phyloP scores from a whole-genome alignment of 2,329 filamentous ascomycete species.

The Chaetomium olivaceum region DNA sequence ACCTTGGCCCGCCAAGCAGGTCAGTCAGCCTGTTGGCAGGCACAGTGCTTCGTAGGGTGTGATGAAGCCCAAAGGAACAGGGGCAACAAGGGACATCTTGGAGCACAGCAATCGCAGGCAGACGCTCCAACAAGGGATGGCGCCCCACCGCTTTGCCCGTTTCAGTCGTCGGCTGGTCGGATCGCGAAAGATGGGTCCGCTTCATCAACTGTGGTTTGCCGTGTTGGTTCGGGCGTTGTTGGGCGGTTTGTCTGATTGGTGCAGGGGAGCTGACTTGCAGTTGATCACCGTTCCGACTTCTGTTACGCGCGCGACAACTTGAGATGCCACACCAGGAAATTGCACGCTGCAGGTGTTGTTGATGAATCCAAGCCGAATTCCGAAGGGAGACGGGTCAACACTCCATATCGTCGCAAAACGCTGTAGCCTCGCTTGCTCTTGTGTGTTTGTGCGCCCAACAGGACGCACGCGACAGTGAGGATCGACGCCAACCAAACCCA shows the following conservation, averaged over 20 bases:
- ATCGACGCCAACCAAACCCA: background rate
- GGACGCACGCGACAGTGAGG: background rate
- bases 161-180: slow-evolving; percentile 3
- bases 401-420: background rate
- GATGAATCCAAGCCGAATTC: background rate
- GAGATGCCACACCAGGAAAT: slow-evolving; percentile 8
- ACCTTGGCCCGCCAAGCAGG: slow-evolving; percentile 7
- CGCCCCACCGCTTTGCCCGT: background rate
- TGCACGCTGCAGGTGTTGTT: slow-evolving; percentile 13
- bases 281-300: background rate
- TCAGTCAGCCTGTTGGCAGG: slow-evolving; percentile 9
- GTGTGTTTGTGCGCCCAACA: background rate
- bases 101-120: background rate
- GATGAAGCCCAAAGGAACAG: slow-evolving; percentile 13
- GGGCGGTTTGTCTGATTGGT: slow-evolving; percentile 6
- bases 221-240: slow-evolving; percentile 1
- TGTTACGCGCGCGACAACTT: slow-evolving; percentile 23
- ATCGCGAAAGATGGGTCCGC: background rate
- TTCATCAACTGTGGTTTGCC: background rate
- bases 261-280: slow-evolving; percentile 6
- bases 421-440: background rate
- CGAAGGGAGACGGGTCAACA: background rate
- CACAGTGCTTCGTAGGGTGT: background rate
- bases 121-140: background rate
- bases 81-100: background rate